These are phyloP conservation scores for Suhomyces taliae DNA, from an alignment of 1,139 yeast species.

Conservation along the genomic window DNA sequence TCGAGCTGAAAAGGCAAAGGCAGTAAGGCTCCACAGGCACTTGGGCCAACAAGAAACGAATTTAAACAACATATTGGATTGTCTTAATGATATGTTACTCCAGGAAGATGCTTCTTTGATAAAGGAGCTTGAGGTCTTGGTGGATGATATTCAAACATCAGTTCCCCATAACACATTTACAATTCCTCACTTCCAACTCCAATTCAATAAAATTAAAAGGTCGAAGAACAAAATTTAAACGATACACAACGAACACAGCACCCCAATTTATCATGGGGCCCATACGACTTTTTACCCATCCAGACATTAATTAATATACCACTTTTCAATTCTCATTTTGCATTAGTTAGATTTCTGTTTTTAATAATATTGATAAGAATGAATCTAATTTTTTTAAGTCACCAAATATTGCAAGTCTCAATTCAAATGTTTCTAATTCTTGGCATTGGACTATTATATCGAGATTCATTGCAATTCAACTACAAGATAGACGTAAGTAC, in stretches of 20 bases:
- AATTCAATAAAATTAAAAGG: background rate
- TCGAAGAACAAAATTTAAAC: background rate
- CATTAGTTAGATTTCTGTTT: background rate
- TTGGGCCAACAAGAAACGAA: constrained; percentile 12
- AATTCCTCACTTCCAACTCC: constrained; percentile 5
- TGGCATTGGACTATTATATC: too few relatives aligned
- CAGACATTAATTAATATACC: background rate
- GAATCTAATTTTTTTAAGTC: too few relatives aligned
- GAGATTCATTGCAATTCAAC: too few relatives aligned
- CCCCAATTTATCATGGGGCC: background rate
- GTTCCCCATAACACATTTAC: constrained; percentile 15
- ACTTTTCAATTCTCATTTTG: background rate
- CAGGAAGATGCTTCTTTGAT: constrained; percentile 12
- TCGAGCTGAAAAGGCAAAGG: background rate
- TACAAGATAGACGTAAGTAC: too few relatives aligned
- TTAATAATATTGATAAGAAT: too few relatives aligned
- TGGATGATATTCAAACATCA: constrained; percentile 13
- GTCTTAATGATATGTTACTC: constrained; percentile 11
- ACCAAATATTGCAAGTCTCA: too few relatives aligned
- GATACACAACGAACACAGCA: too few relatives aligned
- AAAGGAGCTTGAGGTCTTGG: constrained; percentile 5
- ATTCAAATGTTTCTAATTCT: too few relatives aligned
- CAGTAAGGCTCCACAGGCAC: constrained; percentile 11
- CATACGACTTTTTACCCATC: background rate
- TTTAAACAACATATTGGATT: constrained; percentile 15